Evolutionary conservation across 257 asterid genomes (phyloP), one percentile per base, ranked within the genome.

Genomic region (Voacanga thouarsii): DNA sequence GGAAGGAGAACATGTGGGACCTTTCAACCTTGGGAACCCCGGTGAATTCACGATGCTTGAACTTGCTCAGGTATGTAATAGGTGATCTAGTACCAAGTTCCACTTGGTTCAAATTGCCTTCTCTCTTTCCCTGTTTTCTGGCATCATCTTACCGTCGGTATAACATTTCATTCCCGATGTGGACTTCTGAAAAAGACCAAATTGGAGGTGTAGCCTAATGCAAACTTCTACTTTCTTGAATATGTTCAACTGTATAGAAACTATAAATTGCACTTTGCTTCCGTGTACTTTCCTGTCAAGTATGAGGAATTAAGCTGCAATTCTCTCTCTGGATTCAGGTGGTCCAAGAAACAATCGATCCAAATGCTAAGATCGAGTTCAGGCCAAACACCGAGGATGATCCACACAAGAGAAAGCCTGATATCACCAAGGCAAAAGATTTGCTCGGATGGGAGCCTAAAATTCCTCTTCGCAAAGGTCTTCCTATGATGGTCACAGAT

Each of bases 1-100:
- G 98, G 98, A 94, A 89, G 97, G 98, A 79, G 98, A 94, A 84
- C 97, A 94, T 63, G 97, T 94, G 16, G 98, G 98, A 19, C 98
- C 98, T 61, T 94, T 94, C 90, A 94, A 94, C 84, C 94, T 94
- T 44, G 98, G 98, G 10, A 94, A 94, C 82, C 98, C 98, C 0
- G 98, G 97, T 44, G 97, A 94, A 90, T 94, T 94, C 72, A 94
- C 98, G 79, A 94, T 94, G 98, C 97, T 94, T 41, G 97, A 94
- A 82, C 97, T 94, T 79, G 98, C 98, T 81, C 85, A 94, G 96
- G 98, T 94, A 89, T 24, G 71, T 57, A 8, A 24, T 18, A 41
- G 61, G 66, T 63, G 24, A 39, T 66, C 50, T 47, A 55, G 49
- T 50, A 53, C 72, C 59, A 33, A 71, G 14, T 28, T 14, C n/a